These are phyloP conservation scores for Auricularia cornea DNA, from an alignment of 768 basidiomycete genomes.

Conservation along the genomic window DNA sequence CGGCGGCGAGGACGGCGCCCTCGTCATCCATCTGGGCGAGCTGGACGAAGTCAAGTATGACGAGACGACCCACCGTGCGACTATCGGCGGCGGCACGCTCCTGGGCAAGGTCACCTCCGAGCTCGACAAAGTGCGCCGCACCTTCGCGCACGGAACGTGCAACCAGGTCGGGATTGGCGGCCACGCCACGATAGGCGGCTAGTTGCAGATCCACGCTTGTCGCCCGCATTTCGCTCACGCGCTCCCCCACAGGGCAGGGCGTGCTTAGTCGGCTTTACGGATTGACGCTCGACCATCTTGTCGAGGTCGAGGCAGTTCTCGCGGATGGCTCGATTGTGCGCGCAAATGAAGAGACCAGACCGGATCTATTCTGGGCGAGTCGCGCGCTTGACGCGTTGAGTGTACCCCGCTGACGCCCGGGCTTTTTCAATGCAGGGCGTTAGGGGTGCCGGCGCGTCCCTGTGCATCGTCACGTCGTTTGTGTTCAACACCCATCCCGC, in stretches of 20 bases:
- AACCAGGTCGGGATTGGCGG: slow-evolving; percentile 22
- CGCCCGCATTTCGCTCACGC: neutral
- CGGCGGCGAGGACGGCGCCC: slow-evolving; percentile 19
- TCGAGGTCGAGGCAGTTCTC: slow-evolving; percentile 16
- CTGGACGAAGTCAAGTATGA: slow-evolving; percentile 20
- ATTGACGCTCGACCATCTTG: slow-evolving; percentile 17
- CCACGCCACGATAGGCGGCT: slow-evolving; percentile 14
- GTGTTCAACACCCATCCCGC: slow-evolving; percentile 18
- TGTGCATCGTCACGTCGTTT: slow-evolving; percentile 22
- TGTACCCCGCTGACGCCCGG: neutral
- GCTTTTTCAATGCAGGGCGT: slow-evolving; percentile 13
- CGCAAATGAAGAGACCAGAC: slow-evolving; percentile 16
- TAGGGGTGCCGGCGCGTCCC: slow-evolving; percentile 22
- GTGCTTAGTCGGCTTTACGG: slow-evolving; percentile 18
- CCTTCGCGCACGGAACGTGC: slow-evolving; percentile 24
- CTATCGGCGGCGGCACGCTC: slow-evolving; percentile 17
- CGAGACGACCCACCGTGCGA: slow-evolving; percentile 15
- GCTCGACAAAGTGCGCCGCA: slow-evolving; percentile 15
- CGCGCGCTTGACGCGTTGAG: no score
- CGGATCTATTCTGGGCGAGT: slow-evolving; percentile 18
- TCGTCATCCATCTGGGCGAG: slow-evolving; percentile 22
- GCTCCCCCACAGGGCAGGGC: slow-evolving; percentile 13
- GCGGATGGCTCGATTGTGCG: slow-evolving; percentile 16
- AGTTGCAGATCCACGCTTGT: neutral
- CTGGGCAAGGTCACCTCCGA: slow-evolving; percentile 16